Percentiles rank a stretch among this genome's conserved stretches.
Conservation (phyloP, 495 filamentous ascomycete species). For the Penicillium bialowiezense region DNA sequence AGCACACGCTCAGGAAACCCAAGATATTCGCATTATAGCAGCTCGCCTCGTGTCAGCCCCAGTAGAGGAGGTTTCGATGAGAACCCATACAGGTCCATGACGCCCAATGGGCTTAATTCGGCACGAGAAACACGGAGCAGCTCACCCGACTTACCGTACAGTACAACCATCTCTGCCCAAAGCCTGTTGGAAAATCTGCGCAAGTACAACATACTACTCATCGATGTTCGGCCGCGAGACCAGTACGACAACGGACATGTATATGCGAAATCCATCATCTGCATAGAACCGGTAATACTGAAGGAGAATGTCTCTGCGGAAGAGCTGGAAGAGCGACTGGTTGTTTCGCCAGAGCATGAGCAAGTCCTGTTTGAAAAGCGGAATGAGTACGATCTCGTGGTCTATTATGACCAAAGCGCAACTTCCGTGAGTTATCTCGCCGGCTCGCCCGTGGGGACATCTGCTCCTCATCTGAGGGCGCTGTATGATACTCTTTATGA, state of each 20-base stretch:
- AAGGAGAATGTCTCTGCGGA: conserved; percentile 79
- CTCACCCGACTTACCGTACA: conserved; percentile 55
- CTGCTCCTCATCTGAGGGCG: conserved; percentile 60
- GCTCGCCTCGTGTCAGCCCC: conserved; percentile 37
- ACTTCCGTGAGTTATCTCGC: conserved; percentile 50
- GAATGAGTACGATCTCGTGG: conserved; percentile 78
- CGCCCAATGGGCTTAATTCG: conserved; percentile 40
- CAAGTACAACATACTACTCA: conserved; percentile 65
- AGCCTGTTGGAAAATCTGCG: conserved; percentile 64
- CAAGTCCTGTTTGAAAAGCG: conserved; percentile 70
- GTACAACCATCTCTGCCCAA: conserved; percentile 60
- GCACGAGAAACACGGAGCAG: conserved; percentile 32
- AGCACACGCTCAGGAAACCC: conserved; percentile 33
- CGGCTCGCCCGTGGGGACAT: conserved; percentile 44
- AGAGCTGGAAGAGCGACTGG: conserved; percentile 75
- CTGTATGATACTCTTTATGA: conserved; percentile 78
- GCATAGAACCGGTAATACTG: conserved; percentile 80
- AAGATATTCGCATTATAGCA: conserved; percentile 39
- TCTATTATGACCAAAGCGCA: conserved; percentile 82
- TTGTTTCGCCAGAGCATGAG: conserved; percentile 75
- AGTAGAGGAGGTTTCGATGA: conserved; percentile 35
- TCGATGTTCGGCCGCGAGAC: conserved; percentile 81
- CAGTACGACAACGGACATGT: conserved; percentile 89
- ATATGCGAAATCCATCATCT: conserved; percentile 74
- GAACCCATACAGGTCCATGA: conserved; percentile 42